phyloP scores from a whole-genome alignment of 164 flowering plant species.

The Stephania cephalantha region DNA sequence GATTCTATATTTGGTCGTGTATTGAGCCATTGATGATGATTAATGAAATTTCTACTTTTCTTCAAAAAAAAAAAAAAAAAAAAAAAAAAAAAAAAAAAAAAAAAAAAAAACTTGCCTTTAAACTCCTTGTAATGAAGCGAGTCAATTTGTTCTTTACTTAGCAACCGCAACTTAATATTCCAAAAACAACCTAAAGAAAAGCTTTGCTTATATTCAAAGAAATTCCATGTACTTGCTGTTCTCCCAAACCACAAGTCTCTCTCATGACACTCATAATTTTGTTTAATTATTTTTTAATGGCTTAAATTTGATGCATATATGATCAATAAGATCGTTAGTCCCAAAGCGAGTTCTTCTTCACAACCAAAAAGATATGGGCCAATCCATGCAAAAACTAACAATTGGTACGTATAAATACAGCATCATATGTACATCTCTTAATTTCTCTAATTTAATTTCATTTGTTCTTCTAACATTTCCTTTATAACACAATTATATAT shows the following conservation, averaged over 20 bases:
- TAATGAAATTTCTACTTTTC: too few species aligned
- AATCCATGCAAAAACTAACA: constrained; percentile 11
- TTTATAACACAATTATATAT: too few species aligned
- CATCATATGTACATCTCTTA: neutral
- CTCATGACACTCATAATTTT: neutral
- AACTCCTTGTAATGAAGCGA: neutral
- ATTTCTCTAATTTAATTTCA: neutral
- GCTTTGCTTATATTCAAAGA: constrained; percentile 6
- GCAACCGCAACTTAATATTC: neutral
- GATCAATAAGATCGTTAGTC: neutral
- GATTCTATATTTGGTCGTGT: too few species aligned
- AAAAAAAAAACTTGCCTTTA: neutral
- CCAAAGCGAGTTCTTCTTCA: neutral
- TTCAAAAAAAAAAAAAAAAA: too few species aligned
- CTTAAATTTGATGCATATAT: neutral
- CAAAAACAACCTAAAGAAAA: neutral
- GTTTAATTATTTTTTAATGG: neutral
- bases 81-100: too few species aligned
- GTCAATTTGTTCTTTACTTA: neutral
- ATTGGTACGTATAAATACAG: neutral
- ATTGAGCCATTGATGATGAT: too few species aligned
- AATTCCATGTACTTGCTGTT: neutral
- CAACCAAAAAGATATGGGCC: constrained; percentile 6
- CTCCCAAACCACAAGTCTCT: neutral
- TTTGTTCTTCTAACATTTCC: too few species aligned